Conservation (phyloP, 2,329 filamentous ascomycete species). For the Tolypocladium amazonense region DNA sequence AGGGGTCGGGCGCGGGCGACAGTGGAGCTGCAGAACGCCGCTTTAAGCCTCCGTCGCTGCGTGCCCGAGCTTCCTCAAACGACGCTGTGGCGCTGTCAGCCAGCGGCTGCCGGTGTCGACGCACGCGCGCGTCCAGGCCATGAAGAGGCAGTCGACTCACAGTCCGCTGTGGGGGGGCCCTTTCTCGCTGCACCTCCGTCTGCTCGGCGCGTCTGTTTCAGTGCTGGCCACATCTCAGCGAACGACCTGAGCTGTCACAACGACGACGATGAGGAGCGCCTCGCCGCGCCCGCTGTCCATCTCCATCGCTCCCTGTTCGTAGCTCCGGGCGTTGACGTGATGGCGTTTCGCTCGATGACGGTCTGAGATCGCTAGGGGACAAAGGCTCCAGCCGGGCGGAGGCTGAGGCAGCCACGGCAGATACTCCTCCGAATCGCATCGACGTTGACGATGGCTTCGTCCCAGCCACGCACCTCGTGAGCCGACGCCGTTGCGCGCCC, state of each 20-base stretch:
- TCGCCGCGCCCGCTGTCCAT: not conserved
- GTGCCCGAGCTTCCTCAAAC: not conserved
- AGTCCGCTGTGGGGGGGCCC: no score
- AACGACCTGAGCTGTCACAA: not conserved
- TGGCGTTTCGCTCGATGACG: not conserved
- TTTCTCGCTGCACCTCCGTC: not conserved
- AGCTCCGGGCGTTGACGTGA: no score
- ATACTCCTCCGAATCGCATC: not conserved
- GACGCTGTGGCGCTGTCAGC: no score
- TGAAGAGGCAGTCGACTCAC: no score
- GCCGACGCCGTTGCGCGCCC: not conserved
- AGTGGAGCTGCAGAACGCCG: not conserved
- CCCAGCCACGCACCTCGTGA: no score
- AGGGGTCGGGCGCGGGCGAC: not conserved
- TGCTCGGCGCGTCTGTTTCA: not conserved
- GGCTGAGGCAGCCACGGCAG: not conserved
- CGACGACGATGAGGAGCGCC: not conserved
- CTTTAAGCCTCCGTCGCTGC: not conserved
- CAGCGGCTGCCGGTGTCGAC: not conserved
- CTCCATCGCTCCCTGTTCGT: no score
- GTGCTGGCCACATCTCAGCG: not conserved
- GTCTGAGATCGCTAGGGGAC: not conserved
- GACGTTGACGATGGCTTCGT: not conserved
- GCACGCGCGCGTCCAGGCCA: not conserved
- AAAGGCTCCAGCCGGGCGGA: not conserved